These are phyloP conservation scores for Colletotrichum graminicola DNA, from an alignment of 2,329 filamentous ascomycete species.

Conservation along the genomic window DNA sequence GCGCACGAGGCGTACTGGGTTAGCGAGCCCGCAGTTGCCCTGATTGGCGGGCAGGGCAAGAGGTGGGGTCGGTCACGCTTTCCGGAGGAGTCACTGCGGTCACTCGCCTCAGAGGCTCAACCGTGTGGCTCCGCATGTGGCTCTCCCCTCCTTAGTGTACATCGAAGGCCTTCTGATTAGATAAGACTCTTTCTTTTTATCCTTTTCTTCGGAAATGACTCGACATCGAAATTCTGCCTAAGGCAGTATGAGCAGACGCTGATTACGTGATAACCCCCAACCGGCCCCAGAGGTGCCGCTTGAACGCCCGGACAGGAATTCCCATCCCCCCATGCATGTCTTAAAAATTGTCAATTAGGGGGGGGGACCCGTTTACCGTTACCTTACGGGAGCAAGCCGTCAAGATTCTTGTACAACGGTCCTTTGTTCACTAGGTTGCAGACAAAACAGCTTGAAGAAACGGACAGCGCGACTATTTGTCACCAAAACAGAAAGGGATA, in stretches of 20 bases:
- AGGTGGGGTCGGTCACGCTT: conserved; percentile 40
- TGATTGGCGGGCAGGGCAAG: conserved; percentile 39
- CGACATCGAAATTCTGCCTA: not conserved
- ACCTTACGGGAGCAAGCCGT: conserved; percentile 25
- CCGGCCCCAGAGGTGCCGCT: conserved; percentile 34
- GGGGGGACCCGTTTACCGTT: conserved; percentile 15
- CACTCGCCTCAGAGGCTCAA: conserved; percentile 22
- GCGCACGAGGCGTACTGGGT: conserved; percentile 34
- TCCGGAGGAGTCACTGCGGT: conserved; percentile 15
- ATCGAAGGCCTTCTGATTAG: conserved; percentile 21
- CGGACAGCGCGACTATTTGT: conserved; percentile 23
- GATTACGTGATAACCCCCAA: not conserved
- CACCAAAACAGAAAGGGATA: not conserved
- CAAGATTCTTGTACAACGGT: conserved; percentile 37
- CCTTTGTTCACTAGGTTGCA: conserved; percentile 30
- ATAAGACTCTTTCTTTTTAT: not conserved
- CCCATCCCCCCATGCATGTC: conserved; percentile 38
- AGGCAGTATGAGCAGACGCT: not conserved
- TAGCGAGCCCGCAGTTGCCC: conserved; percentile 40
- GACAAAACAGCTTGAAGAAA: conserved; percentile 25
- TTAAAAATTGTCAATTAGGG: conserved; percentile 41
- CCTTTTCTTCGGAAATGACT: not conserved
- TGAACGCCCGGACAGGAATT: conserved; percentile 26
- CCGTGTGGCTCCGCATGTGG: conserved; percentile 1
- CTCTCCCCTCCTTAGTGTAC: not conserved